Base-by-base conservation (phyloP, 371 early-diverging fungal species). In the Mortierella polycephala region DNA sequence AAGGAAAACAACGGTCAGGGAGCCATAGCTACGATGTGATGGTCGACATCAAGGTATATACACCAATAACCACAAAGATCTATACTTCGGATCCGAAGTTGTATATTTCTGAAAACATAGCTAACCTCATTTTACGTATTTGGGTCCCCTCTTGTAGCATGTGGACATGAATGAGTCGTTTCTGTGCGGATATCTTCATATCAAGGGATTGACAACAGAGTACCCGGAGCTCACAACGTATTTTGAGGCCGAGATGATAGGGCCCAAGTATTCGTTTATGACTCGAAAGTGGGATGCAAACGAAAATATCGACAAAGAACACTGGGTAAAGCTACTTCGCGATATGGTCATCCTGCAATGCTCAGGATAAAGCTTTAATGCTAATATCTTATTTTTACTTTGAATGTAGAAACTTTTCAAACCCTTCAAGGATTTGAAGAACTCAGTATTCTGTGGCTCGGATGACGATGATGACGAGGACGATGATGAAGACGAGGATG, bases 281-380 rank as follows among this genome's bases (percentile, higher is more conserved):
- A 96, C 96, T 20, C 82, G 91, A 45, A 94, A 93, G 84, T 96
- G 96, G 96, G 92, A 92, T 62, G 94, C 93, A n/a, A 87, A 91
- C 56, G 92, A 91, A 58, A 68, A 74, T 37, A 89, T 90, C 57
- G 96, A 96, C 68, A 72, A 82, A 47, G 85, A 89, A 65, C 96
- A 96, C 67, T 96, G 96, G 96, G 94, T 93, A 87, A 74, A 75
- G 1, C 21, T 54, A 30, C 30, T 30, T 30, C 4, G 30, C 30
- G 2, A 4, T 30, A 30, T 30, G 30, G 30, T 30, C 30, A 4
- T 30, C 4, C 30, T 30, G 30, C 30, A 30, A 12, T 55, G 12
- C 7, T 30, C 40, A 55, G 23, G 39, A 55, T 11, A 23, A 8
- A 37, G 37, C 16, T 4, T 11, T 37, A 2, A 7, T 40, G 11